phyloP scores from a whole-genome alignment of 306 rosid species.

The Trifolium dubium region DNA sequence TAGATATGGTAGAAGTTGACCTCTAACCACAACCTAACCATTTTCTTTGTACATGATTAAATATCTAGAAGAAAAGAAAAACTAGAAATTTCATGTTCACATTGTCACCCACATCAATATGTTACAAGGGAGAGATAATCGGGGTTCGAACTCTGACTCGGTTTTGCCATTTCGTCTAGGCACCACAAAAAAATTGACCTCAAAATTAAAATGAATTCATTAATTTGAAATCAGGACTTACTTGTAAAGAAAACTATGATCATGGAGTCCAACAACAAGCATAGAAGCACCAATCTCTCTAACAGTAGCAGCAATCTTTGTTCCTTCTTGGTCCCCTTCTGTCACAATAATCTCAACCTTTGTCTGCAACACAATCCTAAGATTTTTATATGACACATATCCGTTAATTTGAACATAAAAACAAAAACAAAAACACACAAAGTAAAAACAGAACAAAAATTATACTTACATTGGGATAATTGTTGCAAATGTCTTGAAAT shows the following conservation, averaged over 20 bases:
- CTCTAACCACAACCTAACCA: slow-evolving; percentile 38
- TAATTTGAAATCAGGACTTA: slow-evolving; percentile 43
- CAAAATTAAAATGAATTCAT: slow-evolving; percentile 4
- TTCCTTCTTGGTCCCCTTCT: slow-evolving; percentile 81
- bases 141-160: no score
- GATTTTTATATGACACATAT: slow-evolving; percentile 49
- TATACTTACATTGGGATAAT: slow-evolving; percentile 69
- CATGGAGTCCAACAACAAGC: slow-evolving; percentile 90
- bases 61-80: background rate
- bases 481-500: slow-evolving; percentile 73
- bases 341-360: slow-evolving; percentile 89
- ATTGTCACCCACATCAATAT: slow-evolving; percentile 27
- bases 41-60: slow-evolving; percentile 13
- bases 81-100: slow-evolving; percentile 13
- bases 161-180: no score
- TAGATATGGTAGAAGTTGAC: slow-evolving; percentile 40
- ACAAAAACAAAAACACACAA: background rate
- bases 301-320: slow-evolving; percentile 63
- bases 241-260: slow-evolving; percentile 91
- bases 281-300: slow-evolving; percentile 73
- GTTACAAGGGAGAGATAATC: background rate
- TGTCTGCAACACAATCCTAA: slow-evolving; percentile 82
- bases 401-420: slow-evolving; percentile 35
- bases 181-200: slow-evolving; percentile 10
- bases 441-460: background rate